Conservation (phyloP, 2,329 filamentous ascomycete genomes). For the Fusarium sp. region DNA sequence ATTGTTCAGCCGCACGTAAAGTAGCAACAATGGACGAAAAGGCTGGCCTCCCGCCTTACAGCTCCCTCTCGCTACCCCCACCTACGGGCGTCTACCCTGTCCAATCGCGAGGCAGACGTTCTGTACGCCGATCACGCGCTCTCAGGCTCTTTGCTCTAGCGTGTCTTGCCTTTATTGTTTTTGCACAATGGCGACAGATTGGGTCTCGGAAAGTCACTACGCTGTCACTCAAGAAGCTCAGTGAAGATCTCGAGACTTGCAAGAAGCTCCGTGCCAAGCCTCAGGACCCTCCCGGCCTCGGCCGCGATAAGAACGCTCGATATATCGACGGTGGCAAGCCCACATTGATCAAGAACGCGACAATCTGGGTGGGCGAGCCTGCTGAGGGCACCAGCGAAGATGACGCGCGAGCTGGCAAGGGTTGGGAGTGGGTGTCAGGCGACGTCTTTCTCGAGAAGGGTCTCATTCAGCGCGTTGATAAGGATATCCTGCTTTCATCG, state of each 20-base stretch:
- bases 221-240: slow-evolving; percentile 65
- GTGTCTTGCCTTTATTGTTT: slow-evolving; percentile 64
- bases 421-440: slow-evolving; percentile 69
- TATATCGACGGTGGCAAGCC: slow-evolving; percentile 69
- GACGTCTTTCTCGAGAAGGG: slow-evolving; percentile 72
- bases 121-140: slow-evolving; percentile 57
- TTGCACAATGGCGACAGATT: slow-evolving; percentile 61
- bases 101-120: slow-evolving; percentile 39
- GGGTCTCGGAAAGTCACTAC: slow-evolving; percentile 44
- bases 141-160: slow-evolving; percentile 58
- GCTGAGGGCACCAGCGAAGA: slow-evolving; percentile 59
- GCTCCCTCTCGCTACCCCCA: slow-evolving; percentile 47
- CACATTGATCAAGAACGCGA: slow-evolving; percentile 74
- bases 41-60: slow-evolving; percentile 59
- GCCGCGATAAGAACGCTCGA: slow-evolving; percentile 70
- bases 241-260: slow-evolving; percentile 67
- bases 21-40: slow-evolving; percentile 53
- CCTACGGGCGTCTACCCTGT: slow-evolving; percentile 22
- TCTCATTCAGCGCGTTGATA: slow-evolving; percentile 67
- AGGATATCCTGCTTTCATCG: slow-evolving; percentile 54
- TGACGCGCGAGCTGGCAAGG: slow-evolving; percentile 68
- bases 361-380: slow-evolving; percentile 75
- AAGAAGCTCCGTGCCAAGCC: slow-evolving; percentile 66
- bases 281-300: slow-evolving; percentile 65
- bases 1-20: not conserved